These are phyloP conservation scores for Raffaelea albimanens DNA, from an alignment of 2,329 filamentous ascomycete species.

Conservation along the genomic window DNA sequence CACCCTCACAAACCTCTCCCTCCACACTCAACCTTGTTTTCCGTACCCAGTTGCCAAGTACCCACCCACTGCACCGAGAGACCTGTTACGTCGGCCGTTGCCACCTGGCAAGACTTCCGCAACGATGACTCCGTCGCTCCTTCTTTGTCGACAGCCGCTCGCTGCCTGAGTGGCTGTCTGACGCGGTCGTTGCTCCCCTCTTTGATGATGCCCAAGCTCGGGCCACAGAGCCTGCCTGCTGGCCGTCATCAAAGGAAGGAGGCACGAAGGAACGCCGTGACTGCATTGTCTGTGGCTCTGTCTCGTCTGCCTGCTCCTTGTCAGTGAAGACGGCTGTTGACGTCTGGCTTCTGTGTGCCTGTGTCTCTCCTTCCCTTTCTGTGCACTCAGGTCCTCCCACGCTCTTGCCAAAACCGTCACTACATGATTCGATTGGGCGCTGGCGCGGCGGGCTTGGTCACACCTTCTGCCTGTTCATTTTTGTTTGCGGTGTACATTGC, in stretches of 20 bases:
- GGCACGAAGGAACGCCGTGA: not conserved
- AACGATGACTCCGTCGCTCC: not conserved
- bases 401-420: no score
- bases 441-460: not conserved
- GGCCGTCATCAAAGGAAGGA: not conserved
- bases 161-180: no score
- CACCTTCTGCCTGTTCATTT: constrained; percentile 7
- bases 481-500: constrained; percentile 11
- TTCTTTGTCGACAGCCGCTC: no score
- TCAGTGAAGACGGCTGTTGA: no score
- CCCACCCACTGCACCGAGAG: no score
- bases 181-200: no score
- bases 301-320: no score
- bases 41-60: no score
- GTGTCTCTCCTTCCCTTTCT: not conserved
- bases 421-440: not conserved
- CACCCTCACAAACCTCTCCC: constrained; percentile 8
- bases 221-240: no score
- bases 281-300: no score
- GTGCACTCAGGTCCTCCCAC: not conserved
- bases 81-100: not conserved
- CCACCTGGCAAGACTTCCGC: not conserved
- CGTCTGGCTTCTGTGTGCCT: no score
- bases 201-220: no score
- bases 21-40: not conserved